Conservation (phyloP, 176 grass and related monocot genomes). For the Avena atlantica region DNA sequence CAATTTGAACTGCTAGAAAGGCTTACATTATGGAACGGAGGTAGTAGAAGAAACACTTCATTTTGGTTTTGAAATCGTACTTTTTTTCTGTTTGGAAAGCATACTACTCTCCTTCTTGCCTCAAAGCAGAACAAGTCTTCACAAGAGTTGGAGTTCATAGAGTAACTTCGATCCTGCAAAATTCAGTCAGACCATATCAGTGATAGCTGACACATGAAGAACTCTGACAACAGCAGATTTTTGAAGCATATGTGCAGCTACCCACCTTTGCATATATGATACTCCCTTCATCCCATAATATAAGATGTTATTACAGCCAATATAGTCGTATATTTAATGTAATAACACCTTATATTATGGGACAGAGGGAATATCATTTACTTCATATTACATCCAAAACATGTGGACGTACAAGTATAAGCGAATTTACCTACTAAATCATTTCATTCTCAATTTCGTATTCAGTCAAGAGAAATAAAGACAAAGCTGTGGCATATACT, state of each 20-base stretch:
- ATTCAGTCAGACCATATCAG: neutral
- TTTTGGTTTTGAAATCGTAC: neutral
- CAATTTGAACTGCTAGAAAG: too few relatives aligned
- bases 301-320: too few relatives aligned
- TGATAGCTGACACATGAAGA: constrained; percentile 18
- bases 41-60: neutral
- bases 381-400: neutral
- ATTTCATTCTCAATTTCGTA: neutral
- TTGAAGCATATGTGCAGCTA: neutral
- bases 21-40: too few relatives aligned
- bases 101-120: neutral
- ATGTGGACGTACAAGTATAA: neutral
- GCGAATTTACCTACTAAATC: neutral
- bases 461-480: neutral
- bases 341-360: too few relatives aligned
- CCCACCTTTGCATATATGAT: neutral
- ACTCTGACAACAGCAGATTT: neutral
- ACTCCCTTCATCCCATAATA: neutral
- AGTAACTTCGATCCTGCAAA: constrained; percentile 7
- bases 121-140: neutral
- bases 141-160: constrained; percentile 7
- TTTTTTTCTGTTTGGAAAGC: neutral
- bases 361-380: neutral
- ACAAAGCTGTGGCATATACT: neutral
- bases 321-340: too few relatives aligned